Percentiles rank a stretch among this genome's conserved stretches.
Conservation (phyloP, 305 asterid species). For the Solanum chacoense region DNA sequence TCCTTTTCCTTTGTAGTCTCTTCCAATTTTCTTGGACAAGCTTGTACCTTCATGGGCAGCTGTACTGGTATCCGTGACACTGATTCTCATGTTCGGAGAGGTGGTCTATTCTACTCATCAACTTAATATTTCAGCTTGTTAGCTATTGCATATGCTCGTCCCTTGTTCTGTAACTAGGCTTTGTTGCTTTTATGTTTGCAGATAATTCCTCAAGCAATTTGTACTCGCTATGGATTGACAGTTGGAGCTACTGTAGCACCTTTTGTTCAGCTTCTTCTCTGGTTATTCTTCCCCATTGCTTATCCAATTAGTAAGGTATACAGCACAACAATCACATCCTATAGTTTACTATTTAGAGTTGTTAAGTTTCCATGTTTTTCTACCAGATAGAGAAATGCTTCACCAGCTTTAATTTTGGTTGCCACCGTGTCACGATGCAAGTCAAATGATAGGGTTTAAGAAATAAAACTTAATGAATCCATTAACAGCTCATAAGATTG, state of each 20-base stretch:
- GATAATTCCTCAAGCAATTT: conserved; percentile 98
- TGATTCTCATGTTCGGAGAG: conserved; percentile 96
- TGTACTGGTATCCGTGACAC: conserved; percentile 74
- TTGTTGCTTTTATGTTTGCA: conserved; percentile 12
- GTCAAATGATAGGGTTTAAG: not conserved
- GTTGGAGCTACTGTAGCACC: conserved; percentile 93
- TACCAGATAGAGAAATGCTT: not conserved
- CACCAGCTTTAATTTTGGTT: not conserved
- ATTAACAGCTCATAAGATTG: not conserved
- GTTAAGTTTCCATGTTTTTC: not conserved
- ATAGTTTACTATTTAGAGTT: not conserved
- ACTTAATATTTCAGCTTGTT: conserved; percentile 2
- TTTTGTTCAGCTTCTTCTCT: conserved; percentile 79
- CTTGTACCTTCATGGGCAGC: conserved; percentile 99
- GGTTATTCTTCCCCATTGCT: conserved; percentile 78
- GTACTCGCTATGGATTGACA: conserved; percentile 87
- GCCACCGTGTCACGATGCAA: not conserved
- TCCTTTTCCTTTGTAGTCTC: conserved; percentile 44
- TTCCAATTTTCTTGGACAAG: conserved; percentile 95
- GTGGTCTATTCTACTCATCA: conserved; percentile 20
- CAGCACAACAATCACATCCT: not conserved
- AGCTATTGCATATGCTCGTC: not conserved
- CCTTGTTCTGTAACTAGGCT: conserved; percentile 1
- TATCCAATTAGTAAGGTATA: conserved; percentile 97
- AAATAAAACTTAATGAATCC: not conserved